A percentile compares a stretch with the other conserved stretches of the same genome.
Conservation (phyloP, 2,329 filamentous ascomycete species). For the Epicoccum sorghinum region DNA sequence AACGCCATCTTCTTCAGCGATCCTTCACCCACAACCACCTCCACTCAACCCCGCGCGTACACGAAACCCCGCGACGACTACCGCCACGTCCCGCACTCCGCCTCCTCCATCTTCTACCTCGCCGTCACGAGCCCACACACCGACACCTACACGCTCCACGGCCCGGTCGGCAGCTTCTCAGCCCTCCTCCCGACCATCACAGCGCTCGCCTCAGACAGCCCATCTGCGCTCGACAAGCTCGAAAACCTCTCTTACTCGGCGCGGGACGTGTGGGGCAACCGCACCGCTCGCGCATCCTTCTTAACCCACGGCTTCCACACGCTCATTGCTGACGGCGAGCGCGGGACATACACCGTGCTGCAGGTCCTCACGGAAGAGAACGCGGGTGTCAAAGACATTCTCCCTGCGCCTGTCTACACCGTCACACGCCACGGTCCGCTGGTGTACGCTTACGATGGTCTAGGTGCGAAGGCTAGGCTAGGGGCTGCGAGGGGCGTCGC, state of each 20-base stretch:
- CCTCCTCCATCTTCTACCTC: constrained; percentile 33
- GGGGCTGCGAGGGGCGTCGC: constrained; percentile 11
- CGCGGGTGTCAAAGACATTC: constrained; percentile 2
- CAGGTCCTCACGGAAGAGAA: constrained; percentile 20
- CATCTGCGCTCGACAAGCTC: constrained; percentile 30
- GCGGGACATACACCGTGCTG: constrained; percentile 21
- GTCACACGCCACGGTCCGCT: constrained; percentile 25
- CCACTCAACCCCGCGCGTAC: background rate
- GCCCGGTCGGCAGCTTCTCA: constrained; percentile 24
- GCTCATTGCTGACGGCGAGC: constrained; percentile 24
- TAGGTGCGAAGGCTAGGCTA: background rate
- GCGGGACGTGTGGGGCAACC: constrained; percentile 13
- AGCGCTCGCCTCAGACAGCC: constrained; percentile 19
- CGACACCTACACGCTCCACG: constrained; percentile 26
- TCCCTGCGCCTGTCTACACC: constrained; percentile 27
- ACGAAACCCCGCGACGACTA: constrained; percentile 24
- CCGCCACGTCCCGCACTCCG: constrained; percentile 1
- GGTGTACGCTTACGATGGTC: background rate
- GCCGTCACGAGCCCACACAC: constrained; percentile 28
- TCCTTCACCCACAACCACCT: background rate
- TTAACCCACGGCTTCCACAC: constrained; percentile 15
- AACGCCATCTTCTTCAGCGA: no score
- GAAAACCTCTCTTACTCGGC: constrained; percentile 4
- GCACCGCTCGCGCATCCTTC: constrained; percentile 2
- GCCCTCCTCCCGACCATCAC: constrained; percentile 26